Evolutionary conservation across 306 rosid genomes (phyloP).

Genomic region (Cicer bijugum): DNA sequence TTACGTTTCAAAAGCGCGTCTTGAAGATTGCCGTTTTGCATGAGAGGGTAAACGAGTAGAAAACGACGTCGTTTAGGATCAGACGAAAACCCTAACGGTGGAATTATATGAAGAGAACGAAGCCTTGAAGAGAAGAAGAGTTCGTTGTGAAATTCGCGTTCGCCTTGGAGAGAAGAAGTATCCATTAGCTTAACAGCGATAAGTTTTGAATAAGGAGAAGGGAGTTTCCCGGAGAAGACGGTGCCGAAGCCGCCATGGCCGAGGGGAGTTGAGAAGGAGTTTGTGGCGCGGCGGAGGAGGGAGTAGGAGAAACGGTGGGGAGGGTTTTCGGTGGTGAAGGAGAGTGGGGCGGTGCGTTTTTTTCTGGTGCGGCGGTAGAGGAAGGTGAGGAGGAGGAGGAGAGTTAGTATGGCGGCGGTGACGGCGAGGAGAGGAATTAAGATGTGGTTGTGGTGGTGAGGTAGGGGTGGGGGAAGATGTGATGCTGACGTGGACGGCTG

Average conservation of each 20-base stretch:
- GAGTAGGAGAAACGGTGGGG: slow-evolving; percentile 77
- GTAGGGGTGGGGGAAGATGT: not conserved
- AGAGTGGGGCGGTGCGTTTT: slow-evolving; percentile 62
- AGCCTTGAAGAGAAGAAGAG: slow-evolving; percentile 77
- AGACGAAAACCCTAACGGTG: slow-evolving; percentile 76
- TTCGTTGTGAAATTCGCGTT: slow-evolving; percentile 94
- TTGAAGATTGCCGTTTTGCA: slow-evolving; percentile 87
- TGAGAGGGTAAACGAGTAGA: slow-evolving; percentile 74
- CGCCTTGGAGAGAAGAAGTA: slow-evolving; percentile 79
- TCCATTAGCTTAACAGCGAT: slow-evolving; percentile 92
- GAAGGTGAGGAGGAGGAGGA: slow-evolving; percentile 59
- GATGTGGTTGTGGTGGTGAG: slow-evolving; percentile 33
- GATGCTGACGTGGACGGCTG: slow-evolving; percentile 46
- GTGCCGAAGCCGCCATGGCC: slow-evolving; percentile 97
- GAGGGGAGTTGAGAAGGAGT: slow-evolving; percentile 75
- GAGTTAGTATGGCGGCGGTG: slow-evolving; percentile 48
- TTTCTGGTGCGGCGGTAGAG: slow-evolving; percentile 61
- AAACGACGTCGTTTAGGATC: slow-evolving; percentile 75
- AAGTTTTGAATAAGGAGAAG: slow-evolving; percentile 46
- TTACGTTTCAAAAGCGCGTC: slow-evolving; percentile 76
- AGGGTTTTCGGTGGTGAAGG: slow-evolving; percentile 48
- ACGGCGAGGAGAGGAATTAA: slow-evolving; percentile 44
- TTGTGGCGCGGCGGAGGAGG: slow-evolving; percentile 83
- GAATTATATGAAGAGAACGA: slow-evolving; percentile 55
- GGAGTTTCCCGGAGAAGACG: slow-evolving; percentile 68